A percentile compares a stretch with the other conserved stretches of the same genome.
Evolutionary conservation across 2,329 filamentous ascomycete genomes (phyloP).

Genomic region (Aspergillus melleus): DNA sequence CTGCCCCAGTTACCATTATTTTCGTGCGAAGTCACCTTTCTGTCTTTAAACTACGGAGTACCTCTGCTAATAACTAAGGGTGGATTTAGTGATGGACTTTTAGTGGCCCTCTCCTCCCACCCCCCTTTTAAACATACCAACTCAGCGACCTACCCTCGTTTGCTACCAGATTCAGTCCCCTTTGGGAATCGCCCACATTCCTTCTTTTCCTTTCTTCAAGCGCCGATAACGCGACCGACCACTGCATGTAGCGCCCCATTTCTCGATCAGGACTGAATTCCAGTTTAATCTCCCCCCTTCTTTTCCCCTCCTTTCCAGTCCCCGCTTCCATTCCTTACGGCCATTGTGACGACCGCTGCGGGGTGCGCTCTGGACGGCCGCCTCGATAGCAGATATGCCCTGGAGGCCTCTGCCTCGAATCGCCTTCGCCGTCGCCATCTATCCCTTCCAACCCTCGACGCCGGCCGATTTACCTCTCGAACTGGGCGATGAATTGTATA

Average conservation of each 20-base stretch:
- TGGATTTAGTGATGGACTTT: constrained; percentile 10
- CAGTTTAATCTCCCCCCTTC: constrained; percentile 5
- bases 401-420: constrained; percentile 97
- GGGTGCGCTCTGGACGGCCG: constrained; percentile 18
- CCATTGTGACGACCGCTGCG: constrained; percentile 25
- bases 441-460: constrained; percentile 83
- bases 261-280: constrained; percentile 28
- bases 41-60: background rate
- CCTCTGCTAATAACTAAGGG: constrained; percentile 1
- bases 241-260: constrained; percentile 30
- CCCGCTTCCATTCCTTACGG: constrained; percentile 23
- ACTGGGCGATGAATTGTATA: constrained; percentile 97
- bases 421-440: constrained; percentile 95
- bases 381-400: constrained; percentile 64
- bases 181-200: constrained; percentile 24
- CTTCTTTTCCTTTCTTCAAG: constrained; percentile 13
- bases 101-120: constrained; percentile 9
- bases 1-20: background rate
- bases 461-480: constrained; percentile 93
- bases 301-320: constrained; percentile 13
- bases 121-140: constrained; percentile 10
- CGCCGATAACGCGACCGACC: constrained; percentile 12
- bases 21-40: background rate
- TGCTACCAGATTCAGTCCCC: background rate
- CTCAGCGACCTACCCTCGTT: background rate